A percentile compares a stretch with the other conserved stretches of the same genome.
Conservation (phyloP, 352 stramenopile species). For the Globisporangium iwayamae region DNA sequence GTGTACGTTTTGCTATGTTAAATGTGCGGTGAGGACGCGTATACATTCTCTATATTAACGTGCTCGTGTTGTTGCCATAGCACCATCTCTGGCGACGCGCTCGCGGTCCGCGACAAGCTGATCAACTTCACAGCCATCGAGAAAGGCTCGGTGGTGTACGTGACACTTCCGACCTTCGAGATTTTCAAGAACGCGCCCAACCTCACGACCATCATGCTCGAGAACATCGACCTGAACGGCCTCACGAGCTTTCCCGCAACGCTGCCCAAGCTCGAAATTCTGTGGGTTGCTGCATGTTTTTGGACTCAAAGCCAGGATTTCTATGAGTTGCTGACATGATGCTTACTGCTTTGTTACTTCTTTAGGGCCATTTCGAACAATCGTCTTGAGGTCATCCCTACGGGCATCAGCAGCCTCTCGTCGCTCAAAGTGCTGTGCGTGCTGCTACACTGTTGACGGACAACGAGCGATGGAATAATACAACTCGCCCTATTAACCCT, state of each 20-base stretch:
- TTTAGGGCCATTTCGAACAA: conserved; percentile 21
- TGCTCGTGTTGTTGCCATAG: conserved; percentile 5
- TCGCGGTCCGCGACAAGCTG: conserved; percentile 36
- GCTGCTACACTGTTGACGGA: no score
- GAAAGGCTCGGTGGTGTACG: conserved; percentile 20
- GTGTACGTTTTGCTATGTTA: conserved; percentile 22
- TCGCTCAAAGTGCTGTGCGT: conserved; percentile 22
- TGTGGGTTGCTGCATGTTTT: conserved; percentile 19
- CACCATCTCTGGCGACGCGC: conserved; percentile 30
- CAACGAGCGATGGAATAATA: no score
- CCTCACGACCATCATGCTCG: conserved; percentile 30
- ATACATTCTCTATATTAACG: no score
- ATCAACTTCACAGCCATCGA: conserved; percentile 24
- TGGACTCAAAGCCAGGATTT: no score
- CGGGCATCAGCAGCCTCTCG: conserved; percentile 16
- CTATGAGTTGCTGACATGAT: not conserved
- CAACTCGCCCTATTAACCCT: not conserved
- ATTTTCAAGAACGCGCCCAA: conserved; percentile 25
- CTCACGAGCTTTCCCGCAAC: conserved; percentile 23
- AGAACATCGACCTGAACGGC: conserved; percentile 34
- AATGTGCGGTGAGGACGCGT: no score
- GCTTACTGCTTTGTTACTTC: not conserved
- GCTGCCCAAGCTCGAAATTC: conserved; percentile 24
- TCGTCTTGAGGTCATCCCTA: conserved; percentile 16
- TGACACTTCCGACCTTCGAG: conserved; percentile 15